A percentile compares a stretch with the other conserved stretches of the same genome.
These are phyloP conservation scores for Graphium sp. DNA, from an alignment of 2,329 filamentous ascomycete species.

Conservation along the genomic window DNA sequence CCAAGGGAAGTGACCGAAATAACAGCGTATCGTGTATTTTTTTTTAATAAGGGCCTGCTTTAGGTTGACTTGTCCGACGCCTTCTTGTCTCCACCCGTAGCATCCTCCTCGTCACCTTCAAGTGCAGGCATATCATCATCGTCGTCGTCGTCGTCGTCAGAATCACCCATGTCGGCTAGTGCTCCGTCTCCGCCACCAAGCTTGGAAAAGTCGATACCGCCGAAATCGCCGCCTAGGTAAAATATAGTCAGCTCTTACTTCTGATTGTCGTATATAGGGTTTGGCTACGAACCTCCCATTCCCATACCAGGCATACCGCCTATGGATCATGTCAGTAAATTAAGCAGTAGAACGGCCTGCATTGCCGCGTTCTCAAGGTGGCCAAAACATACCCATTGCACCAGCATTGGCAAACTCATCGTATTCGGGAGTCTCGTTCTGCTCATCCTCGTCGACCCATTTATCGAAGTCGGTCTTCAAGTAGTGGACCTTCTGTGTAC, in stretches of 20 bases:
- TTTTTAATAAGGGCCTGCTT: no score
- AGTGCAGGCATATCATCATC: conserved; percentile 71
- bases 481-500: conserved; percentile 78
- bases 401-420: conserved; percentile 61
- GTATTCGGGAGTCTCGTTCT: conserved; percentile 75
- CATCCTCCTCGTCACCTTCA: conserved; percentile 40
- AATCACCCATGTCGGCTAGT: conserved; percentile 19
- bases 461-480: conserved; percentile 98
- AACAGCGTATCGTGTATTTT: no score
- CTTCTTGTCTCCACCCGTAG: conserved; percentile 20
- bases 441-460: conserved; percentile 98
- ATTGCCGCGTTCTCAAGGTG: neutral
- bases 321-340: conserved; percentile 10
- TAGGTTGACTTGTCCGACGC: conserved; percentile 5
- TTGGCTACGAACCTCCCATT: conserved; percentile 20
- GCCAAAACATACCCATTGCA: conserved; percentile 39
- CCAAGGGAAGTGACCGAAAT: no score
- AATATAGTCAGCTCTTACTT: conserved; percentile 14
- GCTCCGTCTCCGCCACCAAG: conserved; percentile 45
- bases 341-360: neutral
- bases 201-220: conserved; percentile 89
- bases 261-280: conserved; percentile 8
- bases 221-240: conserved; percentile 42
- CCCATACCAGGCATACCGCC: conserved; percentile 37
- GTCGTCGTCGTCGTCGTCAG: conserved; percentile 32